These are phyloP conservation scores for Citeromyces matritensis DNA, from an alignment of 805 yeast species.

Conservation along the genomic window DNA sequence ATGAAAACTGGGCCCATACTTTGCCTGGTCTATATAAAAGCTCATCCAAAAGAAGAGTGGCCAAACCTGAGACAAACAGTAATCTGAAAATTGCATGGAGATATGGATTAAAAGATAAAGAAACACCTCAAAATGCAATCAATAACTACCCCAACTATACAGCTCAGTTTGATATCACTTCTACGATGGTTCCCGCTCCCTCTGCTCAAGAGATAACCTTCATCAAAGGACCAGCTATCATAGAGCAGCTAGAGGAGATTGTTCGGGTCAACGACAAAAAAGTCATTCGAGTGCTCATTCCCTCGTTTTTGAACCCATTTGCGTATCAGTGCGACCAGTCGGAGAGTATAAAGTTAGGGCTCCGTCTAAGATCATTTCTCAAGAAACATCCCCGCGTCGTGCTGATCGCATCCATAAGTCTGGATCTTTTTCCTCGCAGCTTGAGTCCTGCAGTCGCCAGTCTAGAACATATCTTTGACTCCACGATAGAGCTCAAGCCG, in stretches of 20 bases:
- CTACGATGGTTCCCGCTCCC: slow-evolving; percentile 54
- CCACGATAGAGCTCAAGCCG: slow-evolving; percentile 64
- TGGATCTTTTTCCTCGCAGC: slow-evolving; percentile 50
- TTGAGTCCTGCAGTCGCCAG: slow-evolving; percentile 24
- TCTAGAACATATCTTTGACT: slow-evolving; percentile 47
- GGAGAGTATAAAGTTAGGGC: slow-evolving; percentile 44
- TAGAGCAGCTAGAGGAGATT: slow-evolving; percentile 25
- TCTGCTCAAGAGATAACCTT: slow-evolving; percentile 42
- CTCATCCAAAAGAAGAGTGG: slow-evolving; percentile 35
- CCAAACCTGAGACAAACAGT: slow-evolving; percentile 35
- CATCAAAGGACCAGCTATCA: slow-evolving; percentile 16
- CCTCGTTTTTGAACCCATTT: slow-evolving; percentile 71
- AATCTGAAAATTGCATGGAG: slow-evolving; percentile 85
- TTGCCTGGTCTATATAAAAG: slow-evolving; percentile 72
- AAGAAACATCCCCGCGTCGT: slow-evolving; percentile 23
- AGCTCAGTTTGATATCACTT: slow-evolving; percentile 65
- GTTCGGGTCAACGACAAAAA: slow-evolving; percentile 26
- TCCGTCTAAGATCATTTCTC: slow-evolving; percentile 37
- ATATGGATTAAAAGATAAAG: slow-evolving; percentile 42
- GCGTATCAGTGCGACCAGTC: slow-evolving; percentile 30
- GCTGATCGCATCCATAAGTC: slow-evolving; percentile 39
- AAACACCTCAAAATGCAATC: slow-evolving; percentile 14
- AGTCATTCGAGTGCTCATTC: slow-evolving; percentile 53
- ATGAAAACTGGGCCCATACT: slow-evolving; percentile 45
- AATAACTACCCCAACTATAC: slow-evolving; percentile 35